Conservation (phyloP, 2,329 filamentous ascomycete species). For the Cladophialophora exuberans region DNA sequence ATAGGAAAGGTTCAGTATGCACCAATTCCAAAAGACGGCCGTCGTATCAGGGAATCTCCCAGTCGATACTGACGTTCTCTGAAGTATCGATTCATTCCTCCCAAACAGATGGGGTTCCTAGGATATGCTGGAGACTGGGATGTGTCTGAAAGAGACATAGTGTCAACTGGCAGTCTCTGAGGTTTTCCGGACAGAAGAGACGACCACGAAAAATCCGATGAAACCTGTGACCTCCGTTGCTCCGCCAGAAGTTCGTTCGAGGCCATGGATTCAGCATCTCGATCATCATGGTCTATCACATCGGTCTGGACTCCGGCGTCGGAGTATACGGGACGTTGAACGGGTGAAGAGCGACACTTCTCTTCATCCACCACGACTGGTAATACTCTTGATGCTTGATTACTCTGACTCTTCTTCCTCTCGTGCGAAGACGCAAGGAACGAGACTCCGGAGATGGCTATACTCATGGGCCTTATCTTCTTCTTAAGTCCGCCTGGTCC, state of each 20-base stretch:
- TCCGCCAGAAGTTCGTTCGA: not conserved
- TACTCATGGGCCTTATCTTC: slow-evolving; percentile 19
- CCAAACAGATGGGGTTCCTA: slow-evolving; percentile 20
- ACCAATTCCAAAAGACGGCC: not conserved
- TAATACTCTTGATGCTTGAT: not conserved
- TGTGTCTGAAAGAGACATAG: slow-evolving; percentile 4
- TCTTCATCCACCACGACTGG: not conserved
- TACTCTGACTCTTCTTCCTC: not conserved
- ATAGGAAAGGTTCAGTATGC: slow-evolving; percentile 33
- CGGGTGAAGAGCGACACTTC: not conserved
- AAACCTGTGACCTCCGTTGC: not conserved
- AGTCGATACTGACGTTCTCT: slow-evolving; percentile 22
- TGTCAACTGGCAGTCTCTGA: not conserved
- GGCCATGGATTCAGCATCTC: not conserved
- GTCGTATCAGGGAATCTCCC: slow-evolving; percentile 17
- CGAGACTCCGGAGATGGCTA: slow-evolving; percentile 2
- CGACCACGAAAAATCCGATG: not conserved
- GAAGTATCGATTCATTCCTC: slow-evolving; percentile 22
- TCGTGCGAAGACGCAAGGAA: not conserved
- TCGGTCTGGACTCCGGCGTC: slow-evolving; percentile 21
- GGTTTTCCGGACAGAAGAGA: slow-evolving; percentile 12
- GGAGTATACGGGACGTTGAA: slow-evolving; percentile 8
- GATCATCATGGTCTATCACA: not conserved
- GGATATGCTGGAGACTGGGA: not conserved
- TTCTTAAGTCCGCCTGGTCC: slow-evolving; percentile 2